Conservation (phyloP, 2,329 filamentous ascomycete species). For the Apiospora kogelbergensis region DNA sequence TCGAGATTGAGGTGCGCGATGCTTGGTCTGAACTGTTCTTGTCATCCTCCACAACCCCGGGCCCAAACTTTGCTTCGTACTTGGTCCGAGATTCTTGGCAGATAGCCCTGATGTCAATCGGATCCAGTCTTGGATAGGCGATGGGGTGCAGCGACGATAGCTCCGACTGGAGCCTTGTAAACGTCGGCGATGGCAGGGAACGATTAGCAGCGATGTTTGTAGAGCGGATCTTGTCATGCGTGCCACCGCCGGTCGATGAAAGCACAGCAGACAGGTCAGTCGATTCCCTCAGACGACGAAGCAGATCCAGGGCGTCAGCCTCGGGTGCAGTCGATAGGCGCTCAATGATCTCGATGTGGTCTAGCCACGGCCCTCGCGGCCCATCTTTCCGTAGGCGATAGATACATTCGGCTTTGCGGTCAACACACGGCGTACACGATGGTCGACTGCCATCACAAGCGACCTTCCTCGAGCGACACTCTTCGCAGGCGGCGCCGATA, state of each 20-base stretch:
- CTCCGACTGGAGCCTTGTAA: neutral
- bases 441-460: neutral
- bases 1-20: neutral
- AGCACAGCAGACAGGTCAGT: conserved; percentile 4
- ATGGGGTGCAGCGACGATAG: conserved; percentile 1
- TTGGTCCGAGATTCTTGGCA: neutral
- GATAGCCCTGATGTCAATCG: conserved; percentile 1
- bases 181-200: neutral
- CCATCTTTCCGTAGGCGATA: neutral
- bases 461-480: neutral
- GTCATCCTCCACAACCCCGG: neutral
- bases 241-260: neutral
- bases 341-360: conserved; percentile 5
- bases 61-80: neutral
- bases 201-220: neutral
- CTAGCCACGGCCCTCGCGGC: neutral
- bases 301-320: neutral
- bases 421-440: neutral
- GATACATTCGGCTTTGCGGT: neutral
- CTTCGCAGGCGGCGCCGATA: neutral
- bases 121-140: neutral
- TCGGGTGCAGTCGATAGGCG: neutral
- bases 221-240: neutral
- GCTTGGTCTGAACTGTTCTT: neutral
- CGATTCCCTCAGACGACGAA: neutral